Conservation (phyloP, 2,329 filamentous ascomycete species). For the Stachybotrys chlorohalonatus region DNA sequence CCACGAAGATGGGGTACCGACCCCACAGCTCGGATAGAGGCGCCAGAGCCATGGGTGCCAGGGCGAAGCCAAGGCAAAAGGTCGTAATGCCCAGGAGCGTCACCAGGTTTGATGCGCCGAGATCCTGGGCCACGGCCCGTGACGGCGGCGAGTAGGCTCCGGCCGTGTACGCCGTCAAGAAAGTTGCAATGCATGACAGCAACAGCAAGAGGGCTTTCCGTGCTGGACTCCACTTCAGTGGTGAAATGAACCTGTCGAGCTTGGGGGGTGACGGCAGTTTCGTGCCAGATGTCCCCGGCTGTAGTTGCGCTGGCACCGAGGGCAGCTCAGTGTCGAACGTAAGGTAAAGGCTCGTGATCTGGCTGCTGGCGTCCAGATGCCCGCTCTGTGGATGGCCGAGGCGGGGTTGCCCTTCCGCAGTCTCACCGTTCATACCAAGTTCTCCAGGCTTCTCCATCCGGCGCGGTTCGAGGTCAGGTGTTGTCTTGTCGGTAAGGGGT, state of each 20-base stretch:
- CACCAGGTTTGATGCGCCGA: slow-evolving; percentile 55
- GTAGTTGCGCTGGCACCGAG: slow-evolving; percentile 9
- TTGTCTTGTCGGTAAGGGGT: neutral
- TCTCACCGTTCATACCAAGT: neutral
- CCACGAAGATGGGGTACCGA: slow-evolving; percentile 71
- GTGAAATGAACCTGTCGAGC: slow-evolving; percentile 57
- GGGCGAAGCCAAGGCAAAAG: slow-evolving; percentile 72
- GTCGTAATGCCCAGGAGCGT: slow-evolving; percentile 69
- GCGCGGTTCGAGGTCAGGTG: neutral
- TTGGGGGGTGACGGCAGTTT: slow-evolving; percentile 50
- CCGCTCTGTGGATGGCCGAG: neutral
- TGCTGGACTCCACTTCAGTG: slow-evolving; percentile 61
- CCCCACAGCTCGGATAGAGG: slow-evolving; percentile 87
- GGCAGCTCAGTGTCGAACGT: slow-evolving; percentile 30
- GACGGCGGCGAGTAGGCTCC: slow-evolving; percentile 70
- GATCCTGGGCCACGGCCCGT: slow-evolving; percentile 54
- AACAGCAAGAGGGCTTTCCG: slow-evolving; percentile 64
- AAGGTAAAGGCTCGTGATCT: slow-evolving; percentile 30
- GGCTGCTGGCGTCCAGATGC: slow-evolving; percentile 7
- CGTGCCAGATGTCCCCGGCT: slow-evolving; percentile 7
- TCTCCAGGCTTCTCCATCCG: neutral
- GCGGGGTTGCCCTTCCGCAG: neutral
- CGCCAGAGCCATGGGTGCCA: slow-evolving; percentile 81
- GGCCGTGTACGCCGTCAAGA: slow-evolving; percentile 70
- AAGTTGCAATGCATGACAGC: slow-evolving; percentile 68